Evolutionary conservation across 2,329 filamentous ascomycete species (phyloP).

Genomic region (Torrubiella hemipterigena): DNA sequence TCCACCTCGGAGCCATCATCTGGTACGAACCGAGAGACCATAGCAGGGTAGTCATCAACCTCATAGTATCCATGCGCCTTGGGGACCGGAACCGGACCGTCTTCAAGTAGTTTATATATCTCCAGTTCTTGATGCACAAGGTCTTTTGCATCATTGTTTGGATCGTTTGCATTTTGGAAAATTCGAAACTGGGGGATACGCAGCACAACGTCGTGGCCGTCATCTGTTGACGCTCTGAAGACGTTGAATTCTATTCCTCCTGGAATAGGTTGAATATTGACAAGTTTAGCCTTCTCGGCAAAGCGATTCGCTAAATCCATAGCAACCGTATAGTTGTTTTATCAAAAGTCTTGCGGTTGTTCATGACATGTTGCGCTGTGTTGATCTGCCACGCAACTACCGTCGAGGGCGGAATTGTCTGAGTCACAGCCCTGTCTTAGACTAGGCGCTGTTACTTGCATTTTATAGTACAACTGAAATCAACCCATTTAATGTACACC

Average conservation of each 20-base stretch:
- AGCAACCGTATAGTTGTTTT: not conserved
- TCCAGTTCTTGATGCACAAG: slow-evolving; percentile 8
- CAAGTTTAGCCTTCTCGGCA: slow-evolving; percentile 4
- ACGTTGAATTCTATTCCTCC: slow-evolving; percentile 9
- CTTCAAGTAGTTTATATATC: slow-evolving; percentile 7
- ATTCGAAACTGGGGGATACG: slow-evolving; percentile 6
- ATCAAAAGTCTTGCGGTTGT: too few species aligned
- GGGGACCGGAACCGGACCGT: slow-evolving; percentile 5
- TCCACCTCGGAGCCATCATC: slow-evolving; percentile 3
- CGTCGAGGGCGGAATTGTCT: too few species aligned
- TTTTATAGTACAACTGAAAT: too few species aligned
- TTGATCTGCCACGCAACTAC: too few species aligned
- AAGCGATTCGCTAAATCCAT: slow-evolving; percentile 6
- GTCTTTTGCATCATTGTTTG: slow-evolving; percentile 6
- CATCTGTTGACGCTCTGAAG: slow-evolving; percentile 4
- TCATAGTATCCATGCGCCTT: slow-evolving; percentile 4
- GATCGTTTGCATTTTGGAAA: slow-evolving; percentile 9
- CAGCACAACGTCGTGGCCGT: slow-evolving; percentile 6
- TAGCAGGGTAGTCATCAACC: slow-evolving; percentile 7
- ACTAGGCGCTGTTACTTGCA: too few species aligned
- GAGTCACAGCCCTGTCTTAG: too few species aligned
- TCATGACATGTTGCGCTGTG: too few species aligned
- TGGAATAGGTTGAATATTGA: slow-evolving; percentile 4
- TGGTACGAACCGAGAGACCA: slow-evolving; percentile 8
- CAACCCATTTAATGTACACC: too few species aligned